Evolutionary conservation across 2,329 filamentous ascomycete genomes (phyloP).

Genomic region (Penicillium sp.): DNA sequence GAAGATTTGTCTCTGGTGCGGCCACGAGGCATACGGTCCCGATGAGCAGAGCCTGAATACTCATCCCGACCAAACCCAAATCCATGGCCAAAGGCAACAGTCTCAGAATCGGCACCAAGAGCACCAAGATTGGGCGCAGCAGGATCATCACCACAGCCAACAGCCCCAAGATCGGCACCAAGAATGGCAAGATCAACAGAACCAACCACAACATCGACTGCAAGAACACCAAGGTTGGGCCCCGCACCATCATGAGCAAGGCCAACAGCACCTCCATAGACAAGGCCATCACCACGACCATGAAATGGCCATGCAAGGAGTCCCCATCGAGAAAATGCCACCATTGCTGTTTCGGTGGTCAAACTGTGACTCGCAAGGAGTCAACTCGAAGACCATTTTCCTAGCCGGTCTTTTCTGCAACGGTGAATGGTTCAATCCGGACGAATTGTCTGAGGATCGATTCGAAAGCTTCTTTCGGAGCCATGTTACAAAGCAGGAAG

Average conservation of each 20-base stretch:
- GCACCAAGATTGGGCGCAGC: neutral
- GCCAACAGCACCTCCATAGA: neutral
- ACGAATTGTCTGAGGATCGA: constrained; percentile 10
- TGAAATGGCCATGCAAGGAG: neutral
- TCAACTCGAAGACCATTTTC: constrained; percentile 27
- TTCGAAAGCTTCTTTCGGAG: constrained; percentile 22
- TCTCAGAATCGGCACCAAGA: neutral
- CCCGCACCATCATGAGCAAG: neutral
- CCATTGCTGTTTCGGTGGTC: constrained; percentile 36
- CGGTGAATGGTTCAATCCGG: constrained; percentile 8
- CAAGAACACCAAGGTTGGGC: neutral
- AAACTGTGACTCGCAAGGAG: constrained; percentile 30
- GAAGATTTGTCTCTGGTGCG: constrained; percentile 26
- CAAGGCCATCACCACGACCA: neutral
- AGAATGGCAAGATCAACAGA: too few species aligned
- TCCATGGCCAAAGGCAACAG: neutral
- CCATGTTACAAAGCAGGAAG: constrained; percentile 24
- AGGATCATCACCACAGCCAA: neutral
- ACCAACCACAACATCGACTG: neutral
- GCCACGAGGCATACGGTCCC: neutral
- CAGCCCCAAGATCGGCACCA: neutral
- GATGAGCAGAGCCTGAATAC: neutral
- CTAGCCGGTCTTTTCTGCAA: constrained; percentile 27
- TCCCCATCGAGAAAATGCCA: constrained; percentile 13
- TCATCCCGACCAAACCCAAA: neutral